Evolutionary conservation across 2,329 filamentous ascomycete species (phyloP).

Genomic region (Cladosporium colombiae): DNA sequence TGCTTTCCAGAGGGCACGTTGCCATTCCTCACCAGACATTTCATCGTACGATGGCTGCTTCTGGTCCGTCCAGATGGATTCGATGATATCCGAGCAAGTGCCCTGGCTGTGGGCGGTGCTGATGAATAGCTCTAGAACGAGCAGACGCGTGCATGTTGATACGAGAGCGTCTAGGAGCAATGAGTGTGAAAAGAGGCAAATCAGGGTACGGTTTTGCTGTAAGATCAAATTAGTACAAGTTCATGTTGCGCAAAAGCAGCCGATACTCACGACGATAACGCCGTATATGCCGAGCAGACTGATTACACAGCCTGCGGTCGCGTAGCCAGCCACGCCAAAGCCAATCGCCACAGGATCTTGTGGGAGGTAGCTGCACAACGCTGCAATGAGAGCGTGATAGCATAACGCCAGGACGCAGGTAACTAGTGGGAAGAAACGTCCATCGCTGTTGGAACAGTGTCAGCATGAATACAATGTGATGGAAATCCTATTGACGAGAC

Average conservation of each 20-base stretch:
- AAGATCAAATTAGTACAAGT: neutral
- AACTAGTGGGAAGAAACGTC: constrained; percentile 1
- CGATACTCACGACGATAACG: constrained; percentile 9
- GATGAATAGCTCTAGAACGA: constrained; percentile 16
- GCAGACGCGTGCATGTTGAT: constrained; percentile 15
- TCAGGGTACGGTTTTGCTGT: constrained; percentile 15
- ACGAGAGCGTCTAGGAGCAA: constrained; percentile 15
- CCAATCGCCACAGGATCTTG: constrained; percentile 10
- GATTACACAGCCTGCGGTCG: constrained; percentile 9
- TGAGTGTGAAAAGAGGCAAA: constrained; percentile 14
- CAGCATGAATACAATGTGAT: neutral
- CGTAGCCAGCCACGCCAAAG: constrained; percentile 15
- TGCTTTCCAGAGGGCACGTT: constrained; percentile 5
- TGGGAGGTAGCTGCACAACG: constrained; percentile 15
- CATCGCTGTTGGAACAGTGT: constrained; percentile 2
- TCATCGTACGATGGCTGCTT: constrained; percentile 15
- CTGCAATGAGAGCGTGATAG: constrained; percentile 17
- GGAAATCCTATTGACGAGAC: neutral
- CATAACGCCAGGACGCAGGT: neutral
- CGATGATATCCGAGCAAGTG: constrained; percentile 16
- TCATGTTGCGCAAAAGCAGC: neutral
- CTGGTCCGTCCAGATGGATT: constrained; percentile 19
- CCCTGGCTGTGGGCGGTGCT: constrained; percentile 17
- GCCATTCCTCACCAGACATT: constrained; percentile 2
- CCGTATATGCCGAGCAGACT: constrained; percentile 17